Conservation (phyloP, 148 eudicot species). For the Gaultheria prostrata region DNA sequence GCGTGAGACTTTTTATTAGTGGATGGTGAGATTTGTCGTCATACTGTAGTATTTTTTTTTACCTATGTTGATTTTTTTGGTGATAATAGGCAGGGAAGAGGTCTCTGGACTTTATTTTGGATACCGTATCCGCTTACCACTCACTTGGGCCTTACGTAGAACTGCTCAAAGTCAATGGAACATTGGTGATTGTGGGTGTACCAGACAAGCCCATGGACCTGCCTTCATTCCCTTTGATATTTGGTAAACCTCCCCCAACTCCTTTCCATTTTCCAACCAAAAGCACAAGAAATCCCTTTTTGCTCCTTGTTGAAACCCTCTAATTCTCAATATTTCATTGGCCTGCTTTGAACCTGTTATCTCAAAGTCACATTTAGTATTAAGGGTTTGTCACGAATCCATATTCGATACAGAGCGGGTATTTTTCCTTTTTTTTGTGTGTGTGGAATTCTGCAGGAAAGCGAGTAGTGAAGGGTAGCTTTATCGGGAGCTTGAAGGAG, state of each 20-base stretch:
- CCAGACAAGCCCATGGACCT: slow-evolving; percentile 86
- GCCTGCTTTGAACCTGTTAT: too few species aligned
- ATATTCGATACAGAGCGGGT: not conserved
- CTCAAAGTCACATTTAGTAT: not conserved
- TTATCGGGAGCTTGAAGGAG: slow-evolving; percentile 76
- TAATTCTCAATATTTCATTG: too few species aligned
- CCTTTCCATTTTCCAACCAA: not conserved
- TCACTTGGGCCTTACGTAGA: slow-evolving; percentile 71
- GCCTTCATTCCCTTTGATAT: slow-evolving; percentile 76
- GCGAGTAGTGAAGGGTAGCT: slow-evolving; percentile 74
- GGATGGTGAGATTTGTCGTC: not conserved
- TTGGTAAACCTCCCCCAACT: slow-evolving; percentile 37
- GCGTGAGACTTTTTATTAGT: not conserved
- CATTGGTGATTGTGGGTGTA: slow-evolving; percentile 74
- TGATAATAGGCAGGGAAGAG: slow-evolving; percentile 55
- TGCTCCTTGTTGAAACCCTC: not conserved
- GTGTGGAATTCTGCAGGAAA: slow-evolving; percentile 45
- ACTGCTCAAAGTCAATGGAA: slow-evolving; percentile 73
- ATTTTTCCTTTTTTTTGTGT: not conserved
- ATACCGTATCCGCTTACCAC: slow-evolving; percentile 81
- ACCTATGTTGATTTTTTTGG: not conserved
- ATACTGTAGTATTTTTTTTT: too few species aligned
- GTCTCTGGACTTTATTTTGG: slow-evolving; percentile 67
- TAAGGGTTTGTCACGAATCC: not conserved
- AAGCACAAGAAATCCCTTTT: not conserved